Evolutionary conservation across 495 filamentous ascomycete genomes (phyloP), one percentile per base, ranked within the genome.

Genomic region (Penicillium maclennaniae): DNA sequence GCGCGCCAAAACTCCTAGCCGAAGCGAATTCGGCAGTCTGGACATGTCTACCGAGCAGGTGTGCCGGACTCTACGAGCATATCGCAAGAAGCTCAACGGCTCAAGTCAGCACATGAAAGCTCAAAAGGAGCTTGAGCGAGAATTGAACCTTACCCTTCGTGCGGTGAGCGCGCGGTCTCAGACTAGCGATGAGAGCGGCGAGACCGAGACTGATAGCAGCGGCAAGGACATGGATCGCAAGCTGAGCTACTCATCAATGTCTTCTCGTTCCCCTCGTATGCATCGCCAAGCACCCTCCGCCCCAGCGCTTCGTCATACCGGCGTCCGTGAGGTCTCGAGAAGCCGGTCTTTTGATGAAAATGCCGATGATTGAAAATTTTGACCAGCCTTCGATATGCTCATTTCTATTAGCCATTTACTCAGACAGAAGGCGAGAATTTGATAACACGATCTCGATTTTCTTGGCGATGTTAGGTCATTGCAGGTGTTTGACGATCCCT

Each of bases 21-120:
- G 78, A 51, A 68, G 54, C 54, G 81, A 82, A 21, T 83, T 83
- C 53, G 85, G 86, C 8, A 81, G 78, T 45, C 74, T 95, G 6
- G 83, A 83, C 59, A 82, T 83, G 69, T 84, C 87, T 7, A 92
- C 88, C 1, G 88, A 93, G 58, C 86, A 91, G 54, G 76, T 91
- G 0, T 90, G 87, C 58, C 87, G 87, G 23, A 85, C 85, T 6
- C 76, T 98, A 7, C 83, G 87, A 45, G 81, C 85, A 2, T 97
- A 95, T 62, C 81, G 93, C 15, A 92, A 91, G 70, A 89, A 89
- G 62, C 79, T 96, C 7, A 69, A 81, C 20, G 83, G 82, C 12
- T 81, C 80, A 12, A 70, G 79, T 2, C 82, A 91, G 37, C 78
- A 79, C 26, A 71, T 83, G 12, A 86, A 90, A 46, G 68, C 82